Evolutionary conservation across 2,329 filamentous ascomycete species (phyloP), one percentile per base, ranked within the genome.

Genomic region (Fusarium haematococcum): DNA sequence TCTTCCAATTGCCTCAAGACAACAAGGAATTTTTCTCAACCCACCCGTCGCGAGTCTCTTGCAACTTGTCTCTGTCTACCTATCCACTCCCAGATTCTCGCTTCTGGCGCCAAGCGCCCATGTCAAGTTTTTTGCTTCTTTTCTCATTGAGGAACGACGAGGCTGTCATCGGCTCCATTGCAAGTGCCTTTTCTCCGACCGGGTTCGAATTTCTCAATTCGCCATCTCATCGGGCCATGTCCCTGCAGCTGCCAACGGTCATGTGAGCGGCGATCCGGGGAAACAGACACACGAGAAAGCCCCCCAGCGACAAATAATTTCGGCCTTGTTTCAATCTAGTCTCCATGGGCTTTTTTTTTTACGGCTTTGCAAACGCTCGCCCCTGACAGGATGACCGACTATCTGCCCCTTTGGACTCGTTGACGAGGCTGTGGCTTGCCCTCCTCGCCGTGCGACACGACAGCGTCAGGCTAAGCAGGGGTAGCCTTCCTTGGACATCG

Each of bases 191-290:
- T 48, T 27, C 27, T 16, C 14, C 45, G 58, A 52, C 33, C 45
- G 54, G 52, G 27, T 61, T 54, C 57, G 30, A 63, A 54, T 68
- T 54, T 30, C 48, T 16, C 56, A 50, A 66, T 45, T 39, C 37
- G 45, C 52, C 58, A 50, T 59, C n/a, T 64, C 43, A 37, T 48
- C 43, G 27, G 43, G 65, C 33, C 59, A 61, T 66, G 69, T 63
- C 71, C 75, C 65, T 76, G 75, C 76, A 78, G 73, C 69, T 67
- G 52, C 56, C 35, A 52, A 43, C 52, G 68, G 68, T 78, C 76
- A 78, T 78, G 77, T 76, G 76, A 77, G 75, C 65, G 56, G 50
- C 39, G 54, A 58, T 45, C 68, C 65, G 57, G 56, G 65, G 68
- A 56, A 54, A 58, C 39, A 60, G 18, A 37, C 18, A 35, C n/a